Conservation (phyloP, 805 yeast species). For the Ogataea paradorogensis region DNA sequence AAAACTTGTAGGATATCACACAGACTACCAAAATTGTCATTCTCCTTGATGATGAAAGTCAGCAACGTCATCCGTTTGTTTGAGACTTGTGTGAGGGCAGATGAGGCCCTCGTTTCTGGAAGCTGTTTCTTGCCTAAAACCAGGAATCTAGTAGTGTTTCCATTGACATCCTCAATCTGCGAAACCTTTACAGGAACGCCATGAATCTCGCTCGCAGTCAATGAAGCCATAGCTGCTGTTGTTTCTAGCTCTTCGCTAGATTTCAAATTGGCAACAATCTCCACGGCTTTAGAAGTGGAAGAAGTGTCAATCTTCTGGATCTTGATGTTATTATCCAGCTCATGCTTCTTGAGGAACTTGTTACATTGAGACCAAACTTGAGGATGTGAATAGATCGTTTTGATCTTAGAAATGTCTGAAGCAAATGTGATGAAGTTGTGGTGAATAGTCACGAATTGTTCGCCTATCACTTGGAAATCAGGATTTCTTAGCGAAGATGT, state of each 20-base stretch:
- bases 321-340: conserved; percentile 31
- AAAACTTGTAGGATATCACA: conserved; percentile 62
- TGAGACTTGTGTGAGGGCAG: conserved; percentile 9
- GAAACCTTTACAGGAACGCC: conserved; percentile 50
- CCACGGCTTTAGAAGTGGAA: conserved; percentile 87
- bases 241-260: conserved; percentile 33
- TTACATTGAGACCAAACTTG: conserved; percentile 96
- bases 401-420: conserved; percentile 42
- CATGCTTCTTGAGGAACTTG: conserved; percentile 45
- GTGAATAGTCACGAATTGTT: conserved; percentile 77
- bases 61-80: conserved; percentile 46
- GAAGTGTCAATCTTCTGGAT: conserved; percentile 58
- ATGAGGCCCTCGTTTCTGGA: conserved; percentile 9
- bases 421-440: conserved; percentile 66
- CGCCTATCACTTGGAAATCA: conserved; percentile 59
- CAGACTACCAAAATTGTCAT: conserved; percentile 71
- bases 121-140: conserved; percentile 47
- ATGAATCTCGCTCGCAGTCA: conserved; percentile 60
- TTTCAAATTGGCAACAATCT: conserved; percentile 44
- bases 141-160: conserved; percentile 85
- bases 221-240: conserved; percentile 71
- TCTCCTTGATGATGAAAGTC: conserved; percentile 59
- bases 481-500: conserved; percentile 25
- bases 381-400: conserved; percentile 81
- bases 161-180: conserved; percentile 67